Evolutionary conservation across 2,329 filamentous ascomycete species (phyloP).

Genomic region (Fusarium sp.): DNA sequence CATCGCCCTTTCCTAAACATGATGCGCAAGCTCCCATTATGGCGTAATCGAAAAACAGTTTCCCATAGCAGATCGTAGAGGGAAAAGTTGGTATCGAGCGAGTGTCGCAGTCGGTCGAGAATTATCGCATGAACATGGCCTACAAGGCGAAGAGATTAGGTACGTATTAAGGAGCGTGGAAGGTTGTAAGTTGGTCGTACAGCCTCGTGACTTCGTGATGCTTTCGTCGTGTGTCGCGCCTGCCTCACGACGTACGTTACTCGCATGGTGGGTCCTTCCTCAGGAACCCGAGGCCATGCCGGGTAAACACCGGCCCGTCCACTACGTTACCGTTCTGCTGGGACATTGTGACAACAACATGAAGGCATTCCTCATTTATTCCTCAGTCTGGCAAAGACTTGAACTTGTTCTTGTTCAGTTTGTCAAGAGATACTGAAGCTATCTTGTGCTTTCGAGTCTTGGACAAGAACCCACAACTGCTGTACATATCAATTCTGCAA

Average conservation of each 20-base stretch:
- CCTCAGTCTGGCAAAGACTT: not conserved
- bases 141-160: not conserved
- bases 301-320: slow-evolving; percentile 46
- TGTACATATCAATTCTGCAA: too few species aligned
- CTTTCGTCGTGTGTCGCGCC: slow-evolving; percentile 38
- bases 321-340: slow-evolving; percentile 30
- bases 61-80: slow-evolving; percentile 40
- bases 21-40: slow-evolving; percentile 72
- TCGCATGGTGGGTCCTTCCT: slow-evolving; percentile 44
- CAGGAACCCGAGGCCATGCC: slow-evolving; percentile 31
- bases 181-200: slow-evolving; percentile 32
- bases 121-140: slow-evolving; percentile 15
- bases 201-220: slow-evolving; percentile 37
- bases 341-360: slow-evolving; percentile 26
- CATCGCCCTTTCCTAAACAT: slow-evolving; percentile 66
- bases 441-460: not conserved
- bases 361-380: not conserved
- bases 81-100: not conserved
- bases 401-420: not conserved
- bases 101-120: slow-evolving; percentile 7
- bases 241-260: slow-evolving; percentile 43
- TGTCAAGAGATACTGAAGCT: not conserved
- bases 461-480: not conserved
- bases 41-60: slow-evolving; percentile 30
- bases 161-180: slow-evolving; percentile 30